Conservation (phyloP, 352 stramenopile genomes). For the Pythium biforme region DNA sequence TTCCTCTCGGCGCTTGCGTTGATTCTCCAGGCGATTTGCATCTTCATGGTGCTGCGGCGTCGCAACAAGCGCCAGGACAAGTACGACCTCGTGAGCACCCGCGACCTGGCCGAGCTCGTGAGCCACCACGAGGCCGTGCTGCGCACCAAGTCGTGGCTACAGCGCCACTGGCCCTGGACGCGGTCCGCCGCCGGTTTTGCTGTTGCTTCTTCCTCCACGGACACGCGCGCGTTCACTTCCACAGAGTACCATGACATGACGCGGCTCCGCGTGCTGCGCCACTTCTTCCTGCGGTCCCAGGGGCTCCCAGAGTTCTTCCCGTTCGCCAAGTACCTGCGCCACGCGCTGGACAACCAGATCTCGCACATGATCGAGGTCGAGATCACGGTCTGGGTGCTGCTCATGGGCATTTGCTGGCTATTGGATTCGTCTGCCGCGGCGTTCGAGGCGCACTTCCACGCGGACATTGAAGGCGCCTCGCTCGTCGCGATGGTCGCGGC, state of each 20-base stretch:
- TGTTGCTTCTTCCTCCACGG: too few species aligned
- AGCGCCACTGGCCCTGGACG: slow-evolving; percentile 8
- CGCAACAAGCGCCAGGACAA: slow-evolving; percentile 28
- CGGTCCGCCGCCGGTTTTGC: neutral
- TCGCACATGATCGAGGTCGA: slow-evolving; percentile 72
- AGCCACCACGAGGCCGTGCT: slow-evolving; percentile 27
- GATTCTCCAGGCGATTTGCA: slow-evolving; percentile 30
- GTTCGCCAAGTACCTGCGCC: slow-evolving; percentile 67
- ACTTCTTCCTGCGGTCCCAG: slow-evolving; percentile 15
- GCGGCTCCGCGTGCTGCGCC: slow-evolving; percentile 8
- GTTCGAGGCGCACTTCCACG: neutral
- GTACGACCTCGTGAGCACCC: slow-evolving; percentile 22
- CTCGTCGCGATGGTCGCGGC: slow-evolving; percentile 11
- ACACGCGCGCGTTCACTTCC: neutral
- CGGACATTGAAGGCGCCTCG: neutral
- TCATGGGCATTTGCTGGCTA: slow-evolving; percentile 19
- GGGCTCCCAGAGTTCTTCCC: slow-evolving; percentile 25
- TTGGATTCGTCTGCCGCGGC: neutral
- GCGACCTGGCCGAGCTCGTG: slow-evolving; percentile 20
- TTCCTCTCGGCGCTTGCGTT: slow-evolving; percentile 31
- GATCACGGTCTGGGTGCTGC: slow-evolving; percentile 41
- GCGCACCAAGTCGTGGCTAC: slow-evolving; percentile 10
- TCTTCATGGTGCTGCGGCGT: slow-evolving; percentile 23
- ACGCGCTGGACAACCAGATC: slow-evolving; percentile 67
- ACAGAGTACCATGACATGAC: slow-evolving; percentile 6